These are phyloP conservation scores for Pichia exigua DNA, from an alignment of 805 yeast species.

Conservation along the genomic window DNA sequence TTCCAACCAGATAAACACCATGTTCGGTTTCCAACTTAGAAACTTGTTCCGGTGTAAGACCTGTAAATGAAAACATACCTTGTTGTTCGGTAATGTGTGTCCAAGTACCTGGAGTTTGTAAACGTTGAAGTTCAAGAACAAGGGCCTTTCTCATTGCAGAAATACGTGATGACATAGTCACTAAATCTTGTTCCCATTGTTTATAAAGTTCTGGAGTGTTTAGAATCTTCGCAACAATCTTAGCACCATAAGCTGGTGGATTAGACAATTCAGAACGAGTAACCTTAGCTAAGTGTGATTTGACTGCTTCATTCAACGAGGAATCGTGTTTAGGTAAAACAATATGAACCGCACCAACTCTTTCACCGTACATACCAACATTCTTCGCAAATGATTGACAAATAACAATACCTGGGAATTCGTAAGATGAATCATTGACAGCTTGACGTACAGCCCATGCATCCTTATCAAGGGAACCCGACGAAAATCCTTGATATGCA, in stretches of 20 bases:
- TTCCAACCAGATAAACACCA: slow-evolving; percentile 71
- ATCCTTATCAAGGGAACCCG: slow-evolving; percentile 77
- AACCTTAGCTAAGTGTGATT: slow-evolving; percentile 67
- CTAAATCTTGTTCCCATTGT: slow-evolving; percentile 81
- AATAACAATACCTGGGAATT: slow-evolving; percentile 52
- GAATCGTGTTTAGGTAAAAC: slow-evolving; percentile 41
- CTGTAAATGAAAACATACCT: slow-evolving; percentile 97
- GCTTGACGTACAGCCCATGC: slow-evolving; percentile 76
- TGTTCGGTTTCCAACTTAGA: slow-evolving; percentile 65
- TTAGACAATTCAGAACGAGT: slow-evolving; percentile 83
- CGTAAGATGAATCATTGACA: slow-evolving; percentile 35
- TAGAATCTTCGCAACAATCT: slow-evolving; percentile 72
- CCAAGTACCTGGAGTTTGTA: slow-evolving; percentile 87
- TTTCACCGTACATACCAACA: slow-evolving; percentile 95
- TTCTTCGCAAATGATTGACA: slow-evolving; percentile 97
- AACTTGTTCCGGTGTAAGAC: slow-evolving; percentile 70
- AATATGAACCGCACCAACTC: slow-evolving; percentile 88
- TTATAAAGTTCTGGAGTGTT: slow-evolving; percentile 54
- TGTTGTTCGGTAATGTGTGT: slow-evolving; percentile 82
- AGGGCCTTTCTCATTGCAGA: slow-evolving; percentile 66
- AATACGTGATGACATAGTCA: slow-evolving; percentile 84
- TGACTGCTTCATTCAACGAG: slow-evolving; percentile 46
- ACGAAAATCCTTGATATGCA: slow-evolving; percentile 96
- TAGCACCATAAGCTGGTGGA: slow-evolving; percentile 95
- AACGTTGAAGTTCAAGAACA: slow-evolving; percentile 48